Evolutionary conservation across 192 early-diverging fungal genomes (phyloP).

Genomic region (Coemansia aciculifera): DNA sequence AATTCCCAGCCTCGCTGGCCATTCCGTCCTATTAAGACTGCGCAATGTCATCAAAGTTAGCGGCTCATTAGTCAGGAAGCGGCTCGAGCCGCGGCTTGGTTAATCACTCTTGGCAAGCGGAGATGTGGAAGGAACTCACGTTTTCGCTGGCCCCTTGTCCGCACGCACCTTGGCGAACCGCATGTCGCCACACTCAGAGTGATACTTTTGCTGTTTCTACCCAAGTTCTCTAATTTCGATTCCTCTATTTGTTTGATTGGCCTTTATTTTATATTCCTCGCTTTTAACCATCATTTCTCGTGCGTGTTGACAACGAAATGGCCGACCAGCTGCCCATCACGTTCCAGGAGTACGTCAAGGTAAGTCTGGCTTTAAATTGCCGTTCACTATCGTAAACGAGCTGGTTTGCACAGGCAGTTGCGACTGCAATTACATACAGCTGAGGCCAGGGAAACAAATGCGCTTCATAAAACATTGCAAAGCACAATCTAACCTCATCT

Average conservation of each 20-base stretch:
- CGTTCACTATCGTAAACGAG: background rate
- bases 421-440: background rate
- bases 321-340: slow-evolving; percentile 84
- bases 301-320: slow-evolving; percentile 57
- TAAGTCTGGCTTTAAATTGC: slow-evolving; percentile 46
- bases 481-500: slow-evolving; percentile 13
- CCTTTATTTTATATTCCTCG: slow-evolving; percentile 7
- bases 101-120: background rate
- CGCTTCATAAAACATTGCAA: background rate
- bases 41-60: background rate
- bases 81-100: background rate
- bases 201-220: background rate
- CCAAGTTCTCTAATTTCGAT: background rate
- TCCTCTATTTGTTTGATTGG: background rate
- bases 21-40: background rate
- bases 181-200: background rate
- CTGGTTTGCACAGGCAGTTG: background rate
- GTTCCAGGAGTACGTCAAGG: slow-evolving; percentile 97
- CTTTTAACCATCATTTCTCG: slow-evolving; percentile 8
- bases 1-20: background rate
- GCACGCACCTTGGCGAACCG: background rate
- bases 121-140: background rate
- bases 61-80: background rate
- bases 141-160: slow-evolving; percentile 3
- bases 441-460: slow-evolving; percentile 8